These are phyloP conservation scores for Harringtonia lauricola DNA, from an alignment of 2,329 filamentous ascomycete genomes.

Conservation along the genomic window DNA sequence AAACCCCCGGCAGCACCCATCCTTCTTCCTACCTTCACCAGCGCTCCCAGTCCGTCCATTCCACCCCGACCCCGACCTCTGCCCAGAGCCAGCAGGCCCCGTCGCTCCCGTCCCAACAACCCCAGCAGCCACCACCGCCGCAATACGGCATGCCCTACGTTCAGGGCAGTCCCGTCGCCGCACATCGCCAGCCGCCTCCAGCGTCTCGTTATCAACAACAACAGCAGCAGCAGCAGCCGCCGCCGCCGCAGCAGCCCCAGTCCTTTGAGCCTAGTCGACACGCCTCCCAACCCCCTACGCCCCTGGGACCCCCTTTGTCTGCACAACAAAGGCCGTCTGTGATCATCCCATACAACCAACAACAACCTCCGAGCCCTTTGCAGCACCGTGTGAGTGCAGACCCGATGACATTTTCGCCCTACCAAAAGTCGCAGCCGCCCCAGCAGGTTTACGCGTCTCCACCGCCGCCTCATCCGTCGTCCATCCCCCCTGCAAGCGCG, in stretches of 20 bases:
- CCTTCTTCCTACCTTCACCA: constrained; percentile 26
- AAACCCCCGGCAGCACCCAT: constrained; percentile 32
- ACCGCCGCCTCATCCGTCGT: not conserved
- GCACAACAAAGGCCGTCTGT: constrained; percentile 20
- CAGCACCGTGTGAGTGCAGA: not conserved
- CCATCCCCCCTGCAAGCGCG: not conserved
- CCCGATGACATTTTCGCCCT: not conserved
- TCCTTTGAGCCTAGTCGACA: constrained; percentile 34
- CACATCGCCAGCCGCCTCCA: constrained; percentile 28
- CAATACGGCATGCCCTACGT: constrained; percentile 34
- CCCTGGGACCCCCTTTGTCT: constrained; percentile 38
- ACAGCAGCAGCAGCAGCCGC: constrained; percentile 2
- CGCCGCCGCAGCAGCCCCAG: no score
- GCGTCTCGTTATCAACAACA: constrained; percentile 13
- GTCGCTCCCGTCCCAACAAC: constrained; percentile 1
- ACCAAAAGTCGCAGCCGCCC: no score
- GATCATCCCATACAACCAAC: not conserved
- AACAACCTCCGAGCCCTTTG: not conserved
- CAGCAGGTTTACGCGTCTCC: no score
- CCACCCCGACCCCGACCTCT: constrained; percentile 49
- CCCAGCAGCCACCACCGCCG: not conserved
- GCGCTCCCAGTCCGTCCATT: constrained; percentile 47
- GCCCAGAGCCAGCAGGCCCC: constrained; percentile 41
- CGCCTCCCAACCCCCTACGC: constrained; percentile 42
- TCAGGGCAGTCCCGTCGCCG: constrained; percentile 41